Evolutionary conservation across 495 filamentous ascomycete genomes (phyloP).

Genomic region (Hypoxylon intermedium): DNA sequence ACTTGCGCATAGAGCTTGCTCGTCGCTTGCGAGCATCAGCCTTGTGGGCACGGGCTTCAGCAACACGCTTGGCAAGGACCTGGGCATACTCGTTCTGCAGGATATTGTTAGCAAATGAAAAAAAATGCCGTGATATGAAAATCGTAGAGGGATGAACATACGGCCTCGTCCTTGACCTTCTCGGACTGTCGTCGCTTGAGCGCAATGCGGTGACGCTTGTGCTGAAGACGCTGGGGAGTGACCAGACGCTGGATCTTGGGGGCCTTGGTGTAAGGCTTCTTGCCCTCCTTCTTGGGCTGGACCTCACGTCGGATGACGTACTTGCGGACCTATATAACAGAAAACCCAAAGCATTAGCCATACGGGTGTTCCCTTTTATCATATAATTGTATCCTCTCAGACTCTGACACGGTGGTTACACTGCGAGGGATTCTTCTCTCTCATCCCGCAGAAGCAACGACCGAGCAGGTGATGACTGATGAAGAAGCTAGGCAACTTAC

Average conservation of each 20-base stretch:
- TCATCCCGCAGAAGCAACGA: conserved; percentile 52
- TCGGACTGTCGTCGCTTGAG: conserved; percentile 97
- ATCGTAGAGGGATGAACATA: conserved; percentile 61
- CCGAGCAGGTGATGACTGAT: conserved; percentile 65
- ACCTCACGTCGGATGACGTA: conserved; percentile 99
- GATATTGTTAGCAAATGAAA: conserved; percentile 44
- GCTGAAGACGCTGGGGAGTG: conserved; percentile 98
- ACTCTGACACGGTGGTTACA: conserved; percentile 58
- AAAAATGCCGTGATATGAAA: neutral
- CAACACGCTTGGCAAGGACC: conserved; percentile 92
- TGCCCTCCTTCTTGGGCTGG: conserved; percentile 91
- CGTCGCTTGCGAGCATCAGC: conserved; percentile 92
- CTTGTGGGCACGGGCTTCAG: conserved; percentile 90
- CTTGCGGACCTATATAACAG: conserved; percentile 78
- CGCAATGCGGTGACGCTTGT: conserved; percentile 96
- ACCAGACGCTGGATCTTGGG: conserved; percentile 98
- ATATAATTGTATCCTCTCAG: conserved; percentile 48
- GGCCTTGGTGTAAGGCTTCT: conserved; percentile 98
- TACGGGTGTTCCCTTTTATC: conserved; percentile 16
- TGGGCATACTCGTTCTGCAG: conserved; percentile 86
- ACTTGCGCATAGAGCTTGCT: conserved; percentile 95
- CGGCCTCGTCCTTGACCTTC: conserved; percentile 95
- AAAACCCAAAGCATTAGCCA: conserved; percentile 49
- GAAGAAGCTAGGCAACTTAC: conserved; percentile 71
- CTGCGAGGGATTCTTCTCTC: conserved; percentile 53